phyloP scores from a whole-genome alignment of 2,329 filamentous ascomycete genomes.

The Fusarium equiseti region DNA sequence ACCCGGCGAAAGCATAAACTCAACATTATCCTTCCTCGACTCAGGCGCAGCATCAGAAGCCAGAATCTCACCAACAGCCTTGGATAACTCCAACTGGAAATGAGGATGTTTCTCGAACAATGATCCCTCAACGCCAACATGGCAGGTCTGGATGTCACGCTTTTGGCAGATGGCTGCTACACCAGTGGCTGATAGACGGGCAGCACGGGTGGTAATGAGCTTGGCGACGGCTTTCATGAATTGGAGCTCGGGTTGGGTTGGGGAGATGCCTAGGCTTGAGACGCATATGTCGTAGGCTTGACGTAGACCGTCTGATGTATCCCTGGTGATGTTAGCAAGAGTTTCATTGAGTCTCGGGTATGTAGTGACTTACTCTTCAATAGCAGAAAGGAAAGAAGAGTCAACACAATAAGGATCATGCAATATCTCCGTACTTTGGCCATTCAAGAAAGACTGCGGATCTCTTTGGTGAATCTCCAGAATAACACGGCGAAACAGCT shows the following conservation, averaged over 20 bases:
- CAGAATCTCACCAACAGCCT: conserved; percentile 88
- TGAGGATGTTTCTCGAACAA: conserved; percentile 99
- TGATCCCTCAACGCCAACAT: conserved; percentile 95
- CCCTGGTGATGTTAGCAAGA: conserved; percentile 60
- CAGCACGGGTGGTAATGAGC: conserved; percentile 94
- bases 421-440: conserved; percentile 64
- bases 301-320: conserved; percentile 92
- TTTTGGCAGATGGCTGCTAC: conserved; percentile 97
- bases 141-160: conserved; percentile 87
- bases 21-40: background rate
- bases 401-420: conserved; percentile 91
- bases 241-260: conserved; percentile 83
- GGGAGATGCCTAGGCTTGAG: conserved; percentile 76
- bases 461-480: conserved; percentile 81
- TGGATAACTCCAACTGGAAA: conserved; percentile 91
- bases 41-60: rapidly evolving
- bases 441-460: background rate
- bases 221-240: conserved; percentile 89
- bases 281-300: conserved; percentile 87
- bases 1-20: conserved; percentile 7
- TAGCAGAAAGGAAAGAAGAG: conserved; percentile 89
- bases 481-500: conserved; percentile 90
- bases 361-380: conserved; percentile 77
- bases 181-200: conserved; percentile 91
- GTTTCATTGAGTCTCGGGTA: rapidly evolving